Evolutionary conservation across 225 moss, liverwort and hornwort species (phyloP).

Genomic region (Climacium dendroides): DNA sequence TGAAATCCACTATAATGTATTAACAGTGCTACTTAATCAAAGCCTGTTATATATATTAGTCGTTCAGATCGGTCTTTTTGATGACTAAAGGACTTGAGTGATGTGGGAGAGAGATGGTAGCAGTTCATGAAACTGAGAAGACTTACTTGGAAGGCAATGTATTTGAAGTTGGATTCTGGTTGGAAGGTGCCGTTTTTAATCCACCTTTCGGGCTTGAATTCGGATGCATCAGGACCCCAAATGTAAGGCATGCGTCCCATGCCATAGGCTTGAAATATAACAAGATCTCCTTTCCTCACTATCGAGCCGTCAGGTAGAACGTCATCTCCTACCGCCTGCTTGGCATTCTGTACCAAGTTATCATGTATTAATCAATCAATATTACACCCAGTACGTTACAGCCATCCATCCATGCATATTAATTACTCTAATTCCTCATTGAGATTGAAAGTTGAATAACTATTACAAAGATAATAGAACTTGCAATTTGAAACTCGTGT

Average conservation of each 20-base stretch:
- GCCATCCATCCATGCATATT: too few species aligned
- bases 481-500: not conserved
- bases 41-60: not conserved
- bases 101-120: not conserved
- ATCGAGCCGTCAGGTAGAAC: slow-evolving; percentile 11
- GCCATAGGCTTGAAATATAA: not conserved
- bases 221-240: slow-evolving; percentile 23
- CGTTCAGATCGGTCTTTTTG: not conserved
- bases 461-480: not conserved
- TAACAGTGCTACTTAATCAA: not conserved
- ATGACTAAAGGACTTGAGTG: not conserved
- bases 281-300: slow-evolving; percentile 2
- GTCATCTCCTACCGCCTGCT: slow-evolving; percentile 16
- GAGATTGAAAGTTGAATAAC: not conserved
- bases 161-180: slow-evolving; percentile 24
- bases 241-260: slow-evolving; percentile 27
- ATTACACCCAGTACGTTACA: not conserved
- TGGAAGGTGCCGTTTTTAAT: slow-evolving; percentile 21
- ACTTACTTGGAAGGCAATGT: slow-evolving; percentile 16
- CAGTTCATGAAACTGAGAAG: not conserved
- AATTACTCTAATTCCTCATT: too few species aligned
- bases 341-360: slow-evolving; percentile 6
- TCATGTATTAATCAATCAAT: not conserved
- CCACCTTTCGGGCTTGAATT: slow-evolving; percentile 31
- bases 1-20: not conserved